phyloP scores from a whole-genome alignment of 192 early-diverging fungal species.

The Rhizophagus sp. region DNA sequence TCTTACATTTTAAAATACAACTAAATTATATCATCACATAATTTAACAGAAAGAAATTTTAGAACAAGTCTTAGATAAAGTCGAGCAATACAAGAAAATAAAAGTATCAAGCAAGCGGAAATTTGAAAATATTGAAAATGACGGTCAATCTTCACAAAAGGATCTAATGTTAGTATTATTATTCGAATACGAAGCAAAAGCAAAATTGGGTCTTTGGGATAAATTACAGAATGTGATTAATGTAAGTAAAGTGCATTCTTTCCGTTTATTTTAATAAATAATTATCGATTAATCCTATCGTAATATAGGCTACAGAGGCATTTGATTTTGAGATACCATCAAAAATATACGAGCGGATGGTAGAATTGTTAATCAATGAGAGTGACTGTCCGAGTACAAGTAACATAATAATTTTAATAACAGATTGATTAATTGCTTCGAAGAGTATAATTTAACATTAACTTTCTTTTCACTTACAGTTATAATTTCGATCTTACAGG shows the following conservation, averaged over 20 bases:
- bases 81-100: conserved; percentile 20
- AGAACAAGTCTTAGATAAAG: not conserved
- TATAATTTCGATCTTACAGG: conserved; percentile 20
- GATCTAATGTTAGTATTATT: conserved; percentile 29
- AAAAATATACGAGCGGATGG: conserved; percentile 33
- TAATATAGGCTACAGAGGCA: conserved; percentile 2
- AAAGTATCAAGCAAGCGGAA: conserved; percentile 11
- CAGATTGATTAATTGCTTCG: too few relatives aligned
- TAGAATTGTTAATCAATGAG: conserved; percentile 23
- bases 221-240: conserved; percentile 14
- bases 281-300: not conserved
- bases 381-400: conserved; percentile 29
- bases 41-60: conserved; percentile 9
- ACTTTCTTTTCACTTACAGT: not conserved
- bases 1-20: not conserved
- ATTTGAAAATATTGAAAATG: not conserved
- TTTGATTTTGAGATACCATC: conserved; percentile 27
- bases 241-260: not conserved
- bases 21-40: not conserved
- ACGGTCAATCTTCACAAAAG: conserved; percentile 9
- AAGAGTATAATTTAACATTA: too few relatives aligned
- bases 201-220: conserved; percentile 25
- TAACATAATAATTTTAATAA: not conserved
- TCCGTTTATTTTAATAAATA: not conserved
- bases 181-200: conserved; percentile 36